A percentile compares a stretch with the other conserved stretches of the same genome.
phyloP scores from a whole-genome alignment of 1,284 basidiomycete genomes.

The Vanrija pseudolonga region DNA sequence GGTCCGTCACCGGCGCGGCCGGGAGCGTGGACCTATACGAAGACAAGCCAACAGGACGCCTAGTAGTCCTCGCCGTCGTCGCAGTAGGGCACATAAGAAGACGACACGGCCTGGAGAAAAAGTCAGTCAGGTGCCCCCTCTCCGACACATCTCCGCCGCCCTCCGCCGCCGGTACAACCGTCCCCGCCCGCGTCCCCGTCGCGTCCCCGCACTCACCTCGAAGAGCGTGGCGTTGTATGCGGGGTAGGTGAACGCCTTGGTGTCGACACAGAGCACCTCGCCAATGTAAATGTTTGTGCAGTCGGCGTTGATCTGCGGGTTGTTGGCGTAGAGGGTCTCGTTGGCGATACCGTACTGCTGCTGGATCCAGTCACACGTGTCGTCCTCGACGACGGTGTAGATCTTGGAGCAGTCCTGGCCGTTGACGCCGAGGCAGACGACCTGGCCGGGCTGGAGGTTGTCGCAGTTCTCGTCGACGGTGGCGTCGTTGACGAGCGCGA shows the following conservation, averaged over 20 bases:
- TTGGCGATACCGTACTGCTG: constrained; percentile 40
- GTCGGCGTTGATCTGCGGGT: constrained; percentile 47
- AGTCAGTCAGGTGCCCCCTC: no score
- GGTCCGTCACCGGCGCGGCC: no score
- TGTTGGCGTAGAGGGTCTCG: constrained; percentile 46
- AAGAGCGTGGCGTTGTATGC: constrained; percentile 37
- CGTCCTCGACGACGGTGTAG: constrained; percentile 46
- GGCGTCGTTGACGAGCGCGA: constrained; percentile 48
- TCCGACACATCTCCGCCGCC: no score
- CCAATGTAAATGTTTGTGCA: constrained; percentile 51
- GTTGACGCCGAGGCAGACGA: constrained; percentile 46
- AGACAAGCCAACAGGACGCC: no score
- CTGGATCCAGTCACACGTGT: constrained; percentile 46
- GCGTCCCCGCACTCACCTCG: constrained; percentile 28
- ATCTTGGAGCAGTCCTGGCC: constrained; percentile 47
- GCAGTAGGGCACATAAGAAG: constrained; percentile 42
- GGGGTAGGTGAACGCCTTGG: constrained; percentile 39
- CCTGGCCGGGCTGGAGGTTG: constrained; percentile 43
- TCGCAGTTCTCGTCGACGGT: constrained; percentile 46
- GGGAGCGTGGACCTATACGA: no score
- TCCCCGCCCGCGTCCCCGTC: not conserved
- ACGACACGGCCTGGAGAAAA: constrained; percentile 27
- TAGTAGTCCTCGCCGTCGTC: constrained; percentile 7
- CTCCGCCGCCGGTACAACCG: no score
- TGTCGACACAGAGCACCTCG: constrained; percentile 50